Base-by-base conservation (phyloP, 2,329 filamentous ascomycete species). In the Colletotrichum sp. region DNA sequence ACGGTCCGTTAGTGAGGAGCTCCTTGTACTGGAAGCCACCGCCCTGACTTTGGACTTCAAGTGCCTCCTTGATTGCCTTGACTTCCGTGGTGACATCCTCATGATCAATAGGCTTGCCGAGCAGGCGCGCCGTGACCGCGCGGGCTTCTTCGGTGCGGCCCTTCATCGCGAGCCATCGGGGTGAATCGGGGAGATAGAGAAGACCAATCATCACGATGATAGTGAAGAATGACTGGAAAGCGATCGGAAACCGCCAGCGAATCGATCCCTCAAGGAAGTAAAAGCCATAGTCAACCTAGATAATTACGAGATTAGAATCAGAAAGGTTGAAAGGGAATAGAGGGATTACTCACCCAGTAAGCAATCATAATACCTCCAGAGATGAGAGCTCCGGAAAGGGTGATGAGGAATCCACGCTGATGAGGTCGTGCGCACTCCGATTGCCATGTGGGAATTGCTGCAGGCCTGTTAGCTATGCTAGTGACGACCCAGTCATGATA, bases 1-100 rank as follows among this genome's bases (percentile, higher is more conserved):
- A 93, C 84, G 91, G 92, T 77, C 92, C 91, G 65, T 88, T 87
- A 2, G 91, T 92, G 79, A 93, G 57, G 13, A 78, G 74, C 27
- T 74, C 76, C 36, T 48, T 68, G 65, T 22, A 82, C 44, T 67
- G 79, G 34, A 76, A 76, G 19, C 74, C 65, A 76, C 77, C 82
- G 69, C 80, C 66, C 39, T 79, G 72, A 64, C 80, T 68, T 70
- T 79, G 74, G 72, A 80, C 80, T 27, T 81, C 80, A 3, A 82
- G 79, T 2, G 79, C 81, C 5, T 81, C 80, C 8, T 78, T 73
- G n/a, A 78, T 78, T 4, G 75, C 75, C 28, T 74, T 72, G 71
- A 78, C 68, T 57, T 73, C 80, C 12, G 76, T 78, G 1, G n/a
- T 73, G 2, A 82, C 79, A 4, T 81, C 79, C 2, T 77, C 71